Evolutionary conservation across 805 yeast genomes (phyloP).

Genomic region (Schizosaccharomyces japonicus): DNA sequence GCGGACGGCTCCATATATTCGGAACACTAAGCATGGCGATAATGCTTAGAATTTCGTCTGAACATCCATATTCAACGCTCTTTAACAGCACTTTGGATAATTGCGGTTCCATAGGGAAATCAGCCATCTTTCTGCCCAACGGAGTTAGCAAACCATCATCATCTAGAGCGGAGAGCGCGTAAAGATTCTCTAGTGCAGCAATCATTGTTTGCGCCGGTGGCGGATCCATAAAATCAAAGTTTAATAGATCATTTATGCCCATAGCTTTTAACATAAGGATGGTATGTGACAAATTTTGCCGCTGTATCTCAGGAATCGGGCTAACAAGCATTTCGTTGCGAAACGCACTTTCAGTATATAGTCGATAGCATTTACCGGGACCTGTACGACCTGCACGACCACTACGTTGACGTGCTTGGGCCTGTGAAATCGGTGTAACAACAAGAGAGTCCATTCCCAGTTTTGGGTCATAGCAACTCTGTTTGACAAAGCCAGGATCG

Average conservation of each 20-base stretch:
- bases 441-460: slow-evolving; percentile 73
- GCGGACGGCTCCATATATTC: slow-evolving; percentile 45
- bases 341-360: slow-evolving; percentile 67
- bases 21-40: slow-evolving; percentile 69
- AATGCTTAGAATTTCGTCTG: slow-evolving; percentile 45
- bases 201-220: slow-evolving; percentile 56
- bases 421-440: slow-evolving; percentile 74
- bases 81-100: slow-evolving; percentile 51
- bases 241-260: slow-evolving; percentile 60
- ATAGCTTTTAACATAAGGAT: slow-evolving; percentile 54
- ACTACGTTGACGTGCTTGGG: slow-evolving; percentile 88
- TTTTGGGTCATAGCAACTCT: slow-evolving; percentile 65
- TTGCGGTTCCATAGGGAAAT: slow-evolving; percentile 80
- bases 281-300: slow-evolving; percentile 58
- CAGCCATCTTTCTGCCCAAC: slow-evolving; percentile 66
- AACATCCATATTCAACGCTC: slow-evolving; percentile 36
- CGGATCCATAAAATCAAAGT: slow-evolving; percentile 76
- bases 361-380: slow-evolving; percentile 81
- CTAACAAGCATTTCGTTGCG: slow-evolving; percentile 50
- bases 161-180: slow-evolving; percentile 67
- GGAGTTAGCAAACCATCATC: slow-evolving; percentile 55
- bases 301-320: slow-evolving; percentile 77
- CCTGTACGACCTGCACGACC: slow-evolving; percentile 97
- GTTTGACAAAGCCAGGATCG: slow-evolving; percentile 87
- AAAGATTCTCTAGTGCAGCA: slow-evolving; percentile 57